Conservation (phyloP, 352 stramenopile species). For the Globisporangium canariense region DNA sequence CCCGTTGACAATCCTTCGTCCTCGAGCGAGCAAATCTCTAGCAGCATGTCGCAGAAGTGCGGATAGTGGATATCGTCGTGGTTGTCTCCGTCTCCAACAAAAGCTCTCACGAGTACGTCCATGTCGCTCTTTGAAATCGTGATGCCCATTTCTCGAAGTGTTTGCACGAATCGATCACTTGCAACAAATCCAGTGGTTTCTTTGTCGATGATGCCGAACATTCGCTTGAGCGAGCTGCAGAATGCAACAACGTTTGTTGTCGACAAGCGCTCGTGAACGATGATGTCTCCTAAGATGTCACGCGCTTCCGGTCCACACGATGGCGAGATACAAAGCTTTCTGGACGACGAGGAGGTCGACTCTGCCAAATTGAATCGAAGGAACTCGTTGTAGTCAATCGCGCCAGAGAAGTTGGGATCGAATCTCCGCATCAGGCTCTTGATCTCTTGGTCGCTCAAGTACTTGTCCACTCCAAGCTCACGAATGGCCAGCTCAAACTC, state of each 20-base stretch:
- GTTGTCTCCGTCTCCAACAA: slow-evolving; percentile 26
- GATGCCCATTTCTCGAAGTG: slow-evolving; percentile 63
- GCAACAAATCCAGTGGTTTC: slow-evolving; percentile 52
- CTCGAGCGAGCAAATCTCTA: slow-evolving; percentile 39
- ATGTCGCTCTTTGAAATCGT: slow-evolving; percentile 34
- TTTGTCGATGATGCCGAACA: slow-evolving; percentile 82
- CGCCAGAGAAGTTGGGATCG: slow-evolving; percentile 60
- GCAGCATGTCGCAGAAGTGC: slow-evolving; percentile 56
- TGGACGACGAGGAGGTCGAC: slow-evolving; percentile 43
- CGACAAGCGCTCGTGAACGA: slow-evolving; percentile 46
- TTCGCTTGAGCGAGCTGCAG: slow-evolving; percentile 67
- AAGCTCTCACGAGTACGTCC: slow-evolving; percentile 40
- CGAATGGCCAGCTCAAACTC: slow-evolving; percentile 69
- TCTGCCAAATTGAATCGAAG: slow-evolving; percentile 72
- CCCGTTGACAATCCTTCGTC: slow-evolving; percentile 20
- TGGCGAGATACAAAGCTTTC: slow-evolving; percentile 14
- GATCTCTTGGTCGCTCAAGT: slow-evolving; percentile 68
- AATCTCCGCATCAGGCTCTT: slow-evolving; percentile 80
- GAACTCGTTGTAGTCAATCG: slow-evolving; percentile 75
- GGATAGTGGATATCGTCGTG: slow-evolving; percentile 41
- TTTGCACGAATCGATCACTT: slow-evolving; percentile 45
- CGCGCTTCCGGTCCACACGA: slow-evolving; percentile 22
- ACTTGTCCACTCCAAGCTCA: slow-evolving; percentile 72
- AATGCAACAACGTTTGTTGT: slow-evolving; percentile 39
- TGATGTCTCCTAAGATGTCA: slow-evolving; percentile 45